phyloP scores from a whole-genome alignment of 768 basidiomycete genomes.

The Tulasnella sp. region DNA sequence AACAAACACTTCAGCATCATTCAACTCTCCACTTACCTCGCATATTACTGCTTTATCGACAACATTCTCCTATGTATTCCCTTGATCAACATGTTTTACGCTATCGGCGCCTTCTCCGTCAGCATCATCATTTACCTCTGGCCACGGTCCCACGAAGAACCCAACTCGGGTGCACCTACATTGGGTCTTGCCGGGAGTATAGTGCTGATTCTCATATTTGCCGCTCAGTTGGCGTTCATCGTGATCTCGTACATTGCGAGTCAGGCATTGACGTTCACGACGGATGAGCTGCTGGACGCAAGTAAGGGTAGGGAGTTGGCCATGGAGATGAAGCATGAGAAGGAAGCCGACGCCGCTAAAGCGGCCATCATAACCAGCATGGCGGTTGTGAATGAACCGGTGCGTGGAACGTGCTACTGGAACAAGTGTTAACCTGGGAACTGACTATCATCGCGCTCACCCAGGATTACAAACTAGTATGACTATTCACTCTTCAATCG shows the following conservation, averaged over 20 bases:
- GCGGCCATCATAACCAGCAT: conserved; percentile 1
- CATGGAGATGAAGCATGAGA: conserved; percentile 20
- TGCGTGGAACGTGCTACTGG: neutral
- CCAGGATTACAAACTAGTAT: neutral
- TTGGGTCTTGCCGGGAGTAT: neutral
- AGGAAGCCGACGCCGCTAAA: conserved; percentile 1
- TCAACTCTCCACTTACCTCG: conserved; percentile 24
- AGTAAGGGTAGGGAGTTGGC: neutral
- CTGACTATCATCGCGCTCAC: neutral
- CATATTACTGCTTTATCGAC: conserved; percentile 20
- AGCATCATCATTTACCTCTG: conserved; percentile 26
- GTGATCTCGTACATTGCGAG: conserved; percentile 21
- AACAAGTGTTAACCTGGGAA: neutral
- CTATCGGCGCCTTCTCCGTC: conserved; percentile 23
- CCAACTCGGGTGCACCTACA: neutral
- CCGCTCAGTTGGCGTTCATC: conserved; percentile 18
- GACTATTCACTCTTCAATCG: neutral
- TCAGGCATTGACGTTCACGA: conserved; percentile 20
- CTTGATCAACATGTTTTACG: conserved; percentile 21
- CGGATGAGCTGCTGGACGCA: conserved; percentile 23
- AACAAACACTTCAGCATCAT: conserved; percentile 24
- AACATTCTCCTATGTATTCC: conserved; percentile 22
- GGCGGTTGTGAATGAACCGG: neutral
- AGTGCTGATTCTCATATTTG: conserved; percentile 9
- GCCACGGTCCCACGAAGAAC: neutral